Evolutionary conservation across 768 basidiomycete genomes (phyloP).

Genomic region (Cubamyces lactineus): DNA sequence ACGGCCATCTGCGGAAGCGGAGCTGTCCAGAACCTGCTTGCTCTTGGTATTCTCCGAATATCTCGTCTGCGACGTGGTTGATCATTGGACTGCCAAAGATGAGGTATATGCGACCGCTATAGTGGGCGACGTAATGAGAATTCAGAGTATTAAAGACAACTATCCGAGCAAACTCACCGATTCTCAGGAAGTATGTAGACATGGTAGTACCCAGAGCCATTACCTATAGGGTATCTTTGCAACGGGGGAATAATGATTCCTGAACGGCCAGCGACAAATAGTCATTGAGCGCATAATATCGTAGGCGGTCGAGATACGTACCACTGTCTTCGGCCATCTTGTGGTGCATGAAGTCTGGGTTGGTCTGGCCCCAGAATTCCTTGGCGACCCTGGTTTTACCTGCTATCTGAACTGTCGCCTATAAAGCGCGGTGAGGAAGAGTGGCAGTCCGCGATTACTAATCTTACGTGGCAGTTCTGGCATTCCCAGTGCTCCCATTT

Average conservation of each 20-base stretch:
- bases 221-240: conserved; percentile 18
- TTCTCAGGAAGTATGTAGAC: conserved; percentile 45
- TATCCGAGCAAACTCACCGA: conserved; percentile 12
- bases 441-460: background rate
- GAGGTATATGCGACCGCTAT: conserved; percentile 68
- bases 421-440: background rate
- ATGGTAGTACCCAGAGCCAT: conserved; percentile 38
- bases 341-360: conserved; percentile 15
- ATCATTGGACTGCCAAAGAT: conserved; percentile 42
- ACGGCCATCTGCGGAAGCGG: conserved; percentile 71
- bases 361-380: conserved; percentile 42
- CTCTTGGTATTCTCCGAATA: conserved; percentile 68
- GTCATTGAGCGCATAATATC: background rate
- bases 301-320: background rate
- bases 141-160: background rate
- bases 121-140: background rate
- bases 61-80: conserved; percentile 51
- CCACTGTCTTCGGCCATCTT: conserved; percentile 25
- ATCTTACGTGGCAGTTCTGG: conserved; percentile 55
- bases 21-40: conserved; percentile 60
- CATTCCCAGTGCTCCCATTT: conserved; percentile 83
- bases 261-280: background rate
- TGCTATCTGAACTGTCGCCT: conserved; percentile 23
- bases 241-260: conserved; percentile 22
- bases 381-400: conserved; percentile 35